These are phyloP conservation scores for Suillus paluster DNA, from an alignment of 768 basidiomycete genomes.

Conservation along the genomic window DNA sequence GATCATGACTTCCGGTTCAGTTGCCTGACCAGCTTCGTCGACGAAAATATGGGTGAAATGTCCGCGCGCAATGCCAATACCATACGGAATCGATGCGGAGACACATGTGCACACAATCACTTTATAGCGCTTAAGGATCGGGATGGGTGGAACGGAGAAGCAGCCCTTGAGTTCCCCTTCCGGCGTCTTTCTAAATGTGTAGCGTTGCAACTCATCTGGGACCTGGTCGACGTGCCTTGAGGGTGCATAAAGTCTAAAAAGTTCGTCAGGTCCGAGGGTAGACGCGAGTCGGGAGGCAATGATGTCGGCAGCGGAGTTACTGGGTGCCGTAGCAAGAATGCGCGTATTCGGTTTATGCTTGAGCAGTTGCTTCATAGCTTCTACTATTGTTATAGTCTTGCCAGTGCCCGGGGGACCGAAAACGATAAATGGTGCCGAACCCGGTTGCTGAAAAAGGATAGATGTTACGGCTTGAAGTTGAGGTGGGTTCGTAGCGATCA, in stretches of 20 bases:
- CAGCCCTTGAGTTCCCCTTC: background rate
- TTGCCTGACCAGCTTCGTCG: constrained; percentile 76
- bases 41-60: constrained; percentile 72
- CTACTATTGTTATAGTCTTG: constrained; percentile 68
- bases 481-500: constrained; percentile 49
- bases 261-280: constrained; percentile 35
- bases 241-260: constrained; percentile 61
- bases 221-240: constrained; percentile 45
- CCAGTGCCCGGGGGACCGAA: constrained; percentile 74
- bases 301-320: constrained; percentile 70
- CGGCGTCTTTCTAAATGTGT: constrained; percentile 42
- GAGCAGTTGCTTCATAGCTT: constrained; percentile 63
- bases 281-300: constrained; percentile 48
- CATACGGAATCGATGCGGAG: constrained; percentile 58
- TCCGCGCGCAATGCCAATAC: constrained; percentile 60
- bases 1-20: constrained; percentile 69
- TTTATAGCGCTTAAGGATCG: constrained; percentile 45
- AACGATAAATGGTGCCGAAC: constrained; percentile 58
- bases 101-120: constrained; percentile 71
- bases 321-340: constrained; percentile 69
- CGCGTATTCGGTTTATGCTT: constrained; percentile 41
- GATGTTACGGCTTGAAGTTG: constrained; percentile 55
- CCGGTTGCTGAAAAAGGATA: constrained; percentile 47
- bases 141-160: constrained; percentile 45
- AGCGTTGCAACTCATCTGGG: constrained; percentile 41